Conservation (phyloP, 176 grass and related monocot species). For the Tillandsia fasciculata region DNA sequence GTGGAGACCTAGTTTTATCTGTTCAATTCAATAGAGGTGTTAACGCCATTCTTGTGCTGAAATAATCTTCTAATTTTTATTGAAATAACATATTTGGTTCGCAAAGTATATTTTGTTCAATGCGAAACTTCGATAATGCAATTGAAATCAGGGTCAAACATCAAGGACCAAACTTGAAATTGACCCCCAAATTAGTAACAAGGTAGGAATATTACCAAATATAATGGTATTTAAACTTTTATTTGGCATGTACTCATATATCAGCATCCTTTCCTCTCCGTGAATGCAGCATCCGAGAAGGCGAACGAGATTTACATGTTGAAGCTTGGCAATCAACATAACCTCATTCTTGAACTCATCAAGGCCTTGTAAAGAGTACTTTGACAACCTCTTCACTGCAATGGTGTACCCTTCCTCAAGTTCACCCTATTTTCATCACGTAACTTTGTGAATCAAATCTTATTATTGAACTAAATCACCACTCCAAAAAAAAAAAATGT, state of each 20-base stretch:
- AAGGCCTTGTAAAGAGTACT: neutral
- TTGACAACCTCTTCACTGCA: constrained; percentile 18
- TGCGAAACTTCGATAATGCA: neutral
- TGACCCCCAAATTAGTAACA: neutral
- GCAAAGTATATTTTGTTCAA: too few species aligned
- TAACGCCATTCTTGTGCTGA: neutral
- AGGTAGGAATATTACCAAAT: constrained; percentile 9
- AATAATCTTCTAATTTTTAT: neutral
- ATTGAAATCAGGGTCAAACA: neutral
- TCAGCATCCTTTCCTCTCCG: constrained; percentile 14
- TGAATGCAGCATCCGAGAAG: constrained; percentile 17
- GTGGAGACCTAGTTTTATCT: constrained; percentile 7
- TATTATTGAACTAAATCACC: neutral
- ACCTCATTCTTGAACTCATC: constrained; percentile 21
- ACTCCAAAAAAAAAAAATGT: too few species aligned
- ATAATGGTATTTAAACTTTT: constrained; percentile 10
- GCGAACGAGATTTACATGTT: constrained; percentile 16
- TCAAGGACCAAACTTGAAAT: too few species aligned
- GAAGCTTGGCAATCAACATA: constrained; percentile 7
- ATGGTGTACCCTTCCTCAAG: constrained; percentile 2
- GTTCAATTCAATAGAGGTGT: neutral
- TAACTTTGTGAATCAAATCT: too few species aligned
- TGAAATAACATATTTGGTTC: too few species aligned
- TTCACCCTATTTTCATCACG: neutral
- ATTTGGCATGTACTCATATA: constrained; percentile 19